Evolutionary conservation across 78 protist species (phyloP).

Genomic region (Diacronema lutheri): DNA sequence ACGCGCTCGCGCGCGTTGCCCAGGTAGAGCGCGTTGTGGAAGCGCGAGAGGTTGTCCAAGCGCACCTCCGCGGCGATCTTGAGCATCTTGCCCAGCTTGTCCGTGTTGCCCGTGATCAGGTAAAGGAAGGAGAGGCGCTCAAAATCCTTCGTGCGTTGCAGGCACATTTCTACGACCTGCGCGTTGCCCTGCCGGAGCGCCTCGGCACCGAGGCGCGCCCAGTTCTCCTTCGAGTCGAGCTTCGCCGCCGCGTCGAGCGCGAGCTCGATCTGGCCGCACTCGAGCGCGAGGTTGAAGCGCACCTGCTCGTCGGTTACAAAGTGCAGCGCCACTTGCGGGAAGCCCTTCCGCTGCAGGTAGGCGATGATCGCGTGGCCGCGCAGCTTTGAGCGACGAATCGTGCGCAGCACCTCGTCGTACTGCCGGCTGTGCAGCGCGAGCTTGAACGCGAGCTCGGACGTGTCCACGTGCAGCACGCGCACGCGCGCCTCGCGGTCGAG

Average conservation of each 20-base stretch:
- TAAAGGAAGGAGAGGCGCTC: conserved; percentile 91
- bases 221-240: conserved; percentile 63
- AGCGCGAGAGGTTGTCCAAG: conserved; percentile 59
- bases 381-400: conserved; percentile 59
- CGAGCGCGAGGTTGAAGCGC: conserved; percentile 91
- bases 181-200: conserved; percentile 91
- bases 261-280: conserved; percentile 93
- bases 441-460: conserved; percentile 87
- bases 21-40: conserved; percentile 86
- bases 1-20: conserved; percentile 87
- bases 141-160: conserved; percentile 40
- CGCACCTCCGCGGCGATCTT: conserved; percentile 69
- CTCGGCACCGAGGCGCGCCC: conserved; percentile 81
- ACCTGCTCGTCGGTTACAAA: conserved; percentile 91
- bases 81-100: conserved; percentile 83
- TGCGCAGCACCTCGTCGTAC: conserved; percentile 61
- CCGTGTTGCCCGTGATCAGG: conserved; percentile 89
- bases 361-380: conserved; percentile 90
- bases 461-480: conserved; percentile 73
- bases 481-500: conserved; percentile 85
- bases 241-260: conserved; percentile 47
- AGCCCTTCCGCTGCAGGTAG: conserved; percentile 84
- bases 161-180: conserved; percentile 38
- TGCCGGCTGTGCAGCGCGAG: conserved; percentile 67
- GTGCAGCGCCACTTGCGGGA: conserved; percentile 88